These are phyloP conservation scores for Naganishia cerealis DNA, from an alignment of 1,284 basidiomycete genomes.

Conservation along the genomic window DNA sequence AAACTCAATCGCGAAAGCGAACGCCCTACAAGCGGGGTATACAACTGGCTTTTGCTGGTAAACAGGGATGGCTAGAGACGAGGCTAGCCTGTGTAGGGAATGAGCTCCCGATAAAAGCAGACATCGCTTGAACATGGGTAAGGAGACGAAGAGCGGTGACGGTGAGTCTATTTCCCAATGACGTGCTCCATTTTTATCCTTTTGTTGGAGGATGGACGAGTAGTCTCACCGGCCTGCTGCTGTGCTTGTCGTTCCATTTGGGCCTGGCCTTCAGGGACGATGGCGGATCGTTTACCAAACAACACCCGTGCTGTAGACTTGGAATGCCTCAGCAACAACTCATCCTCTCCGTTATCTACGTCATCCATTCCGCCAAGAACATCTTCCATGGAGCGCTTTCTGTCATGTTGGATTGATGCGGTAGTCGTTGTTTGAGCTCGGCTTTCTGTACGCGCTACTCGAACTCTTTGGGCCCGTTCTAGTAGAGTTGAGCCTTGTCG, in stretches of 20 bases:
- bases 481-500: constrained; percentile 23
- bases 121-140: background rate
- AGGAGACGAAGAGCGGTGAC: background rate
- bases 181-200: constrained; percentile 27
- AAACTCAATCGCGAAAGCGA: background rate
- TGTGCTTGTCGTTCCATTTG: constrained; percentile 1
- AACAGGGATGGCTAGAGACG: background rate
- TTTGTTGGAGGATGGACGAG: constrained; percentile 5
- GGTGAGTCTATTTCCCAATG: constrained; percentile 4
- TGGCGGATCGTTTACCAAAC: constrained; percentile 12
- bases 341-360: constrained; percentile 17
- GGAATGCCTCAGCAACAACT: constrained; percentile 12
- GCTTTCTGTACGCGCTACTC: background rate
- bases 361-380: constrained; percentile 20
- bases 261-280: background rate
- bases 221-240: background rate
- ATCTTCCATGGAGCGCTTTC: constrained; percentile 25
- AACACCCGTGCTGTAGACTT: constrained; percentile 3
- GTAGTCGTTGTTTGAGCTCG: background rate
- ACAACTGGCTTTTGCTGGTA: background rate
- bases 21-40: background rate
- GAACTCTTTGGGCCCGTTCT: constrained; percentile 16
- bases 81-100: background rate
- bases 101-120: no score
- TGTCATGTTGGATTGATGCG: background rate